phyloP scores from a whole-genome alignment of 768 basidiomycete species.

The Baorangia bicolor region DNA sequence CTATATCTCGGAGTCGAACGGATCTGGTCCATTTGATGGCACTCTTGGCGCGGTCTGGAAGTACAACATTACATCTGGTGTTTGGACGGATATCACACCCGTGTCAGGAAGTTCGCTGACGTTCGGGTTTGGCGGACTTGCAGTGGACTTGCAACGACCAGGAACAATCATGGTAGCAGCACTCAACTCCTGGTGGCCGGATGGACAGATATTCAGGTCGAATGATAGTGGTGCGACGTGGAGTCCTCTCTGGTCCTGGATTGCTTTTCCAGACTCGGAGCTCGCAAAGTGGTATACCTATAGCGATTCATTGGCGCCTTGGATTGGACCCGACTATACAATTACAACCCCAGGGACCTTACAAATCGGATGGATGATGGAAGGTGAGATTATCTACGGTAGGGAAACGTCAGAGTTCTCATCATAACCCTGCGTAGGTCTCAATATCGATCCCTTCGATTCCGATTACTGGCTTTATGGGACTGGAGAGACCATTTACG shows the following conservation, averaged over 20 bases:
- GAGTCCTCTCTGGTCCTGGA: slow-evolving; percentile 59
- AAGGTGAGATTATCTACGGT: slow-evolving; percentile 34
- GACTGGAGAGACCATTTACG: slow-evolving; percentile 65
- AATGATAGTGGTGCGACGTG: slow-evolving; percentile 58
- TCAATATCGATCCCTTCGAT: slow-evolving; percentile 64
- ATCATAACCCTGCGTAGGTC: slow-evolving; percentile 29
- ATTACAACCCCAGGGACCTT: slow-evolving; percentile 43
- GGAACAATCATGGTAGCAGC: slow-evolving; percentile 70
- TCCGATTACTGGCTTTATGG: slow-evolving; percentile 71
- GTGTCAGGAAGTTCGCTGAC: slow-evolving; percentile 56
- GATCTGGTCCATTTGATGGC: slow-evolving; percentile 66
- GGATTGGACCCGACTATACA: slow-evolving; percentile 52
- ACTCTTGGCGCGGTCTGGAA: slow-evolving; percentile 48
- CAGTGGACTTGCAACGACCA: slow-evolving; percentile 58
- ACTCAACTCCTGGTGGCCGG: slow-evolving; percentile 58
- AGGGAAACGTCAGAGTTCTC: neutral
- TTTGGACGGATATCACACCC: slow-evolving; percentile 64
- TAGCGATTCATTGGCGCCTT: slow-evolving; percentile 55
- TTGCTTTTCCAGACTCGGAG: slow-evolving; percentile 37
- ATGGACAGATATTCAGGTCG: slow-evolving; percentile 64
- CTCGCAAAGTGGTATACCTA: slow-evolving; percentile 50
- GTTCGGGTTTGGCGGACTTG: slow-evolving; percentile 62
- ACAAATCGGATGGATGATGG: slow-evolving; percentile 75
- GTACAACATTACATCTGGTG: slow-evolving; percentile 52
- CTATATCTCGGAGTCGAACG: slow-evolving; percentile 62